Base-by-base conservation (phyloP, 2,329 filamentous ascomycete genomes). In the Penicillium capsulatum region DNA sequence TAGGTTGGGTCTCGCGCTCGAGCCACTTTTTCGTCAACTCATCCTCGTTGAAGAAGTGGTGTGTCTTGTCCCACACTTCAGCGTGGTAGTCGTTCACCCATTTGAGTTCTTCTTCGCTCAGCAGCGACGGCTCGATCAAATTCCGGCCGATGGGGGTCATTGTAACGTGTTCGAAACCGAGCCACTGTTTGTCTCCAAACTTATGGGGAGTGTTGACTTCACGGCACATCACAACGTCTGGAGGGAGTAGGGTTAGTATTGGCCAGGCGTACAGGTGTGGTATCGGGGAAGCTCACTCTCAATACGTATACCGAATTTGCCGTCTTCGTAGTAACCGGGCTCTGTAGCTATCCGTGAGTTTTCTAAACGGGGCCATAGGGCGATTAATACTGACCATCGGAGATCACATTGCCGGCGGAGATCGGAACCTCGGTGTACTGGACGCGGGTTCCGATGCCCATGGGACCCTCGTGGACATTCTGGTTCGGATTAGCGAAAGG, bases 391-490 rank as follows among this genome's bases (percentile, higher is more conserved):
- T 31, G 57, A 71, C 69, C 75, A 57, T 96, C 89, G 2, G 91
- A 97, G 37, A 97, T 80, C 28, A 98, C 91, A 56, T 98, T 96
- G 31, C 92, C 92, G n/a, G 87, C 76, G 0, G 87, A 80, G 19
- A 98, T 75, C 0, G 92, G 77, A 4, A 97, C 90, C 61, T 98
- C 92, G 0, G 87, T 84, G 61, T 91, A 96, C 55, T 94, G 86
- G 27, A 94, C 80, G 31, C 92, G 79, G 7, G 90, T 96, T 17
- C 92, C 92, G 45, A 98, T 94, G 14, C 92, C 92, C 46, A 98
- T 94, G 1, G 92, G 92, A 0, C 92, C 92, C 68, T 98, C 92
- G 61, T 98, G 92, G 0, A 98, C 92, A 53, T 98, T 98, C 57
- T 73, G 37, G 2, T 30, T 20, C 32, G 17, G 20, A 40, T 61